phyloP scores from a whole-genome alignment of 768 basidiomycete species.

The Fomitopsis pulvina region DNA sequence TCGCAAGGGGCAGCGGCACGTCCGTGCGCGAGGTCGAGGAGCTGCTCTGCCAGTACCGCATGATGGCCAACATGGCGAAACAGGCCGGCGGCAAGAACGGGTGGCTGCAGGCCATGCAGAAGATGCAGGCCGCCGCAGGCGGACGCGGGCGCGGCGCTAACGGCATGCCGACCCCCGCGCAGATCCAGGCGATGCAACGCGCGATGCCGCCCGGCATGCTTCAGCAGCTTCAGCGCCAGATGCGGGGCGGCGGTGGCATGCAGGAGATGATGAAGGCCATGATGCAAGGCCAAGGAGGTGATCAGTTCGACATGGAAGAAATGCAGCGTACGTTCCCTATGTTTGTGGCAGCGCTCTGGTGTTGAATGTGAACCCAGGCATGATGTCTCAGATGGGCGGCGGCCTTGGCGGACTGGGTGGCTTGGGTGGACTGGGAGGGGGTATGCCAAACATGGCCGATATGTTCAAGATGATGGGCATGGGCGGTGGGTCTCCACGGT shows the following conservation, averaged over 20 bases:
- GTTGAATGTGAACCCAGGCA: constrained; percentile 43
- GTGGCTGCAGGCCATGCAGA: constrained; percentile 87
- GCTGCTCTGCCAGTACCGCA: constrained; percentile 89
- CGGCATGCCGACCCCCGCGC: constrained; percentile 88
- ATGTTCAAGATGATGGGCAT: constrained; percentile 88
- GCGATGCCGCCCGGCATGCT: constrained; percentile 94
- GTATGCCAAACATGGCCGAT: constrained; percentile 65
- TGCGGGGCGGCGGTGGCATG: constrained; percentile 81
- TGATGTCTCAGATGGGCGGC: constrained; percentile 86
- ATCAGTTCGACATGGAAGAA: constrained; percentile 88
- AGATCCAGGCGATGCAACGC: constrained; percentile 94
- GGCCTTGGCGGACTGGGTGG: constrained; percentile 45
- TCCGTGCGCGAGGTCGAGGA: constrained; percentile 98
- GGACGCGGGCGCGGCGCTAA: constrained; percentile 82
- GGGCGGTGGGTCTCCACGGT: constrained; percentile 30
- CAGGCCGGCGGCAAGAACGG: constrained; percentile 97
- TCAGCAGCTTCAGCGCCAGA: constrained; percentile 84
- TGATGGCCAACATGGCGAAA: constrained; percentile 99
- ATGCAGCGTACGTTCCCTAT: constrained; percentile 71
- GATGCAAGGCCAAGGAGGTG: constrained; percentile 93
- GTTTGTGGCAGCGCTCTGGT: neutral
- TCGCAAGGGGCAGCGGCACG: constrained; percentile 91
- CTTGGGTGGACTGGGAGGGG: constrained; percentile 54
- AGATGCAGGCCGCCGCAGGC: constrained; percentile 83
- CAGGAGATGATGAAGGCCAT: constrained; percentile 98